Percentiles rank a stretch among this genome's conserved stretches.
phyloP scores from a whole-genome alignment of 768 basidiomycete species.

The Russula dissimulans region DNA sequence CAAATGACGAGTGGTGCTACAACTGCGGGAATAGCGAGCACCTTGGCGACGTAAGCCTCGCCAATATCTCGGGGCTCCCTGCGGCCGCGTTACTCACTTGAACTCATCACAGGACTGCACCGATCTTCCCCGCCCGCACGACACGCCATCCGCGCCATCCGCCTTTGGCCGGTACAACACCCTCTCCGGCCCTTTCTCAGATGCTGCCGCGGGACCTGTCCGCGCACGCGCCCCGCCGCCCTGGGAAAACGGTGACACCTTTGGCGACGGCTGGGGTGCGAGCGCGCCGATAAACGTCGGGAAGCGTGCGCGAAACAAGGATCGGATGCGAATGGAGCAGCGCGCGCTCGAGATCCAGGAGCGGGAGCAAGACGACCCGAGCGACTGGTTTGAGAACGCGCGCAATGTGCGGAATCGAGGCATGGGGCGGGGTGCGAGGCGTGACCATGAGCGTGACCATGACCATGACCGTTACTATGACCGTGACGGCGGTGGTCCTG shows the following conservation, averaged over 20 bases:
- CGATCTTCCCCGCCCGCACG: conserved; percentile 33
- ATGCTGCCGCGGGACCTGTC: conserved; percentile 24
- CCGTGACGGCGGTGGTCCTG: conserved; percentile 28
- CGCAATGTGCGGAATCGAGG: conserved; percentile 27
- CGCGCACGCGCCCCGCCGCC: conserved; percentile 31
- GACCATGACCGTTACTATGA: conserved; percentile 14
- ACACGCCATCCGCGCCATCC: conserved; percentile 44
- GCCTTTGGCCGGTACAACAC: conserved; percentile 61
- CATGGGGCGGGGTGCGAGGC: conserved; percentile 10
- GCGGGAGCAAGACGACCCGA: conserved; percentile 45
- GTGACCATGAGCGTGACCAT: no score
- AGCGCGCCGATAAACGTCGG: conserved; percentile 53
- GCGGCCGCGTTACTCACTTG: neutral
- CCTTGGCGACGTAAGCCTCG: conserved; percentile 61
- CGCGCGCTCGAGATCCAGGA: conserved; percentile 35
- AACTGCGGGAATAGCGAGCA: conserved; percentile 69
- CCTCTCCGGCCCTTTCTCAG: conserved; percentile 52
- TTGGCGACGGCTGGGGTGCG: conserved; percentile 39
- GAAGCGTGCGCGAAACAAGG: conserved; percentile 51
- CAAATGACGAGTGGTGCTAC: conserved; percentile 69
- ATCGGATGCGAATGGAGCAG: conserved; percentile 45
- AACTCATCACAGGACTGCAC: conserved; percentile 45
- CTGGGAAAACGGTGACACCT: conserved; percentile 33
- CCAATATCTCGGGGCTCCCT: neutral
- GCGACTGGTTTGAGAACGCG: conserved; percentile 57